These are phyloP conservation scores for Plasmodium coatneyi DNA, from an alignment of 169 alveolate species.

Conservation along the genomic window DNA sequence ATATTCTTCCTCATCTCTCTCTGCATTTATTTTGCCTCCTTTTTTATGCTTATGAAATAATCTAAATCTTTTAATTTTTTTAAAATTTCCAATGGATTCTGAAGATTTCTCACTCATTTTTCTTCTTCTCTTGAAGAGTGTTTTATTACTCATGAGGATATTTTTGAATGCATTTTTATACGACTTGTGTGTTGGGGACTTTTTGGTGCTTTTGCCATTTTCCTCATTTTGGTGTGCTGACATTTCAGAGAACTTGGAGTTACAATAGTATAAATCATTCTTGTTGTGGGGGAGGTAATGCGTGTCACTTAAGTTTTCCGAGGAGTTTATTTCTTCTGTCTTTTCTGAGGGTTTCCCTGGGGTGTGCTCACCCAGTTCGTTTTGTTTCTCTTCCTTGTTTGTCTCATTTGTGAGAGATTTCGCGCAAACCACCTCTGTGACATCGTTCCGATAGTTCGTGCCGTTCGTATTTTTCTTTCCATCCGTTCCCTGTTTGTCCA, in stretches of 20 bases:
- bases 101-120: slow-evolving; percentile 5
- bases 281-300: background rate
- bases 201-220: background rate
- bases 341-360: background rate
- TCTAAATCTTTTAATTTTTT: slow-evolving; percentile 25
- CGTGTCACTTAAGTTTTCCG: background rate
- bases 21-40: background rate
- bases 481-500: background rate
- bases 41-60: slow-evolving; percentile 19
- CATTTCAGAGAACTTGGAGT: slow-evolving; percentile 14
- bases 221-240: slow-evolving; percentile 2
- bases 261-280: slow-evolving; percentile 2
- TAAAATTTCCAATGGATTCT: background rate
- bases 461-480: background rate
- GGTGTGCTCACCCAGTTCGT: background rate
- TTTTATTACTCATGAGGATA: slow-evolving; percentile 5
- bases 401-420: background rate
- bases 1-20: background rate
- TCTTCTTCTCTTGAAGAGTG: slow-evolving; percentile 13
- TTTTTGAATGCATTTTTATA: slow-evolving; percentile 24
- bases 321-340: background rate
- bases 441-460: background rate
- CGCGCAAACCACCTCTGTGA: background rate
- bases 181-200: background rate
- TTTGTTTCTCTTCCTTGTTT: background rate